A percentile compares a stretch with the other conserved stretches of the same genome.
phyloP scores from a whole-genome alignment of 345 rosid genomes.

The Camelina neglecta region DNA sequence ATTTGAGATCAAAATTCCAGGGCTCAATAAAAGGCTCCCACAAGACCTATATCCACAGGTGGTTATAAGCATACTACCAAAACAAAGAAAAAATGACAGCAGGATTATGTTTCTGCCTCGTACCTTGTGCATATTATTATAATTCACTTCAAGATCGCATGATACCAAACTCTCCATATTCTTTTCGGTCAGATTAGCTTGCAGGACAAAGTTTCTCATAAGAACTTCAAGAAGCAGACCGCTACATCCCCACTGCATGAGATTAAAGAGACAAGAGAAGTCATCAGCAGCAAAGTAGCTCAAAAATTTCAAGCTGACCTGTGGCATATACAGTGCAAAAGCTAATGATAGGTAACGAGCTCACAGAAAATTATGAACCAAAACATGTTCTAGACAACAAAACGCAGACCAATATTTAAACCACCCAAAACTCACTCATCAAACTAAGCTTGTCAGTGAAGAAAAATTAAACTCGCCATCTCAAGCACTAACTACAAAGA shows the following conservation, averaged over 20 bases:
- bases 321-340: slow-evolving; percentile 23
- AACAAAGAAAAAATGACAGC: slow-evolving; percentile 19
- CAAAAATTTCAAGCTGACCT: slow-evolving; percentile 4
- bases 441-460: slow-evolving; percentile 10
- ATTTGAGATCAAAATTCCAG: slow-evolving; percentile 69
- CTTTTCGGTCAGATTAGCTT: slow-evolving; percentile 52
- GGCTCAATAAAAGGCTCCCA: slow-evolving; percentile 97
- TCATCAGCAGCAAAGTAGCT: slow-evolving; percentile 33
- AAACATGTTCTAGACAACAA: slow-evolving; percentile 9
- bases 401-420: slow-evolving; percentile 4
- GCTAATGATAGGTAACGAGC: slow-evolving; percentile 15
- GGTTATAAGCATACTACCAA: slow-evolving; percentile 32
- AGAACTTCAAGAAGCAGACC: slow-evolving; percentile 82
- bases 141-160: slow-evolving; percentile 78
- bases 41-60: slow-evolving; percentile 55
- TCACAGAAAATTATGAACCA: slow-evolving; percentile 25
- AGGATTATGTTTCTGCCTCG: slow-evolving; percentile 13
- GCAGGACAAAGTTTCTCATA: slow-evolving; percentile 54
- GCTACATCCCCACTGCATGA: slow-evolving; percentile 81
- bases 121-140: slow-evolving; percentile 91
- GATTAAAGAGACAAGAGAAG: slow-evolving; percentile 34
- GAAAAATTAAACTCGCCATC: neutral
- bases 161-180: slow-evolving; percentile 54
- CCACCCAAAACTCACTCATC: slow-evolving; percentile 12
- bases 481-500: slow-evolving; percentile 17